These are phyloP conservation scores for Achaetomium macrosporum DNA, from an alignment of 2,329 filamentous ascomycete species.

Conservation along the genomic window DNA sequence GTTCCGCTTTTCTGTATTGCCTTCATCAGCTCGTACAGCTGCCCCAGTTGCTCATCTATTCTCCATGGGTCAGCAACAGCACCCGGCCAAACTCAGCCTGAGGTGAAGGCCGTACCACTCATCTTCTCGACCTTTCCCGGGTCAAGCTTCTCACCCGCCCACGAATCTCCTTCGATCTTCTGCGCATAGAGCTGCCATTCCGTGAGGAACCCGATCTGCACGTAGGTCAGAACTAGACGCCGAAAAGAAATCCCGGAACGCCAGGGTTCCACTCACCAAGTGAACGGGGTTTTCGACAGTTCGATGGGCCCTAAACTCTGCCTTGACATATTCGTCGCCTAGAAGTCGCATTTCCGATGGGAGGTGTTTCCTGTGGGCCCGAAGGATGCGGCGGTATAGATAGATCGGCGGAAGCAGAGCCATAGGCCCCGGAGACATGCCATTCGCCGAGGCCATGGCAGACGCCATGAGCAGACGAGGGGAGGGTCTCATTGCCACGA, in stretches of 20 bases:
- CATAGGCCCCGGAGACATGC: slow-evolving; percentile 39
- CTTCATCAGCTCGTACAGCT: slow-evolving; percentile 91
- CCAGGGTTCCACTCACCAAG: slow-evolving; percentile 53
- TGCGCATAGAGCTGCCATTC: slow-evolving; percentile 97
- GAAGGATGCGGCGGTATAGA: slow-evolving; percentile 80
- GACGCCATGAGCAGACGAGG: slow-evolving; percentile 35
- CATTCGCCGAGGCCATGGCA: slow-evolving; percentile 28
- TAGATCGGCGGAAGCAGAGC: slow-evolving; percentile 82
- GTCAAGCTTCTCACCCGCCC: slow-evolving; percentile 82
- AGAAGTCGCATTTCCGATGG: slow-evolving; percentile 69
- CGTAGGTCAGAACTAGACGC: neutral
- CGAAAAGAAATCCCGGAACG: neutral
- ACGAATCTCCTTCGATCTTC: slow-evolving; percentile 78
- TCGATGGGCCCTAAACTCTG: slow-evolving; percentile 81
- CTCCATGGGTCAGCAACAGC: slow-evolving; percentile 9
- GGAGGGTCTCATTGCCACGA: slow-evolving; percentile 13
- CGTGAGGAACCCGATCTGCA: slow-evolving; percentile 84
- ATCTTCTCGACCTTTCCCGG: slow-evolving; percentile 81
- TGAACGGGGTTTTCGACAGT: slow-evolving; percentile 86
- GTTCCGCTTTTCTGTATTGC: slow-evolving; percentile 50
- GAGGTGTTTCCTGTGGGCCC: slow-evolving; percentile 76
- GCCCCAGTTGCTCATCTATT: slow-evolving; percentile 83
- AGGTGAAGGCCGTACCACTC: slow-evolving; percentile 60
- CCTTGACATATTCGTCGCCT: slow-evolving; percentile 89
- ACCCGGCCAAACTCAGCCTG: neutral